Percentiles rank a stretch among this genome's conserved stretches.
phyloP scores from a whole-genome alignment of 768 basidiomycete species.

The Exidia glandulosa region DNA sequence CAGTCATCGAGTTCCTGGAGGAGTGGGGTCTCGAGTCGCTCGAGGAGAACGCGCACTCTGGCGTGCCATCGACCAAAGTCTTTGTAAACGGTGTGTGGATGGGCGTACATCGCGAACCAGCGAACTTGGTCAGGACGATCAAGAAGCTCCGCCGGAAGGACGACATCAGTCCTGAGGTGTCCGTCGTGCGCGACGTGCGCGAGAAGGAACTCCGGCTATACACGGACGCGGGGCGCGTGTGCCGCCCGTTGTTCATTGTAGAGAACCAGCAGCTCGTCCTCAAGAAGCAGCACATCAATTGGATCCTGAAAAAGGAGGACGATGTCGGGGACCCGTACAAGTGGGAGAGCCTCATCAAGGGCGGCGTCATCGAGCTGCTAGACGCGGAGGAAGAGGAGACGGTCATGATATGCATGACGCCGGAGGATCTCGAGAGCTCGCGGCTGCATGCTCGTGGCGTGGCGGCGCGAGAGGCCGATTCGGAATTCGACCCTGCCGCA shows the following conservation, averaged over 20 bases:
- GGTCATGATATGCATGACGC: constrained; percentile 98
- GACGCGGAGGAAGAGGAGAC: constrained; percentile 99
- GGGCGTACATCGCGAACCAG: constrained; percentile 93
- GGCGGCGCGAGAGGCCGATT: constrained; percentile 48
- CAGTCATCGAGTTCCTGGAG: constrained; percentile 95
- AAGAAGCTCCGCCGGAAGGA: constrained; percentile 87
- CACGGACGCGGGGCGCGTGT: constrained; percentile 94
- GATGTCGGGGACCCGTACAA: constrained; percentile 32
- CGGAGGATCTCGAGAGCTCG: constrained; percentile 86
- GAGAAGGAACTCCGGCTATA: constrained; percentile 90
- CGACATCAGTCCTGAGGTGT: constrained; percentile 92
- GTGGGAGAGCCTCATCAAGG: constrained; percentile 78
- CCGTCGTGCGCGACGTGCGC: constrained; percentile 93
- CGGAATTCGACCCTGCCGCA: constrained; percentile 75
- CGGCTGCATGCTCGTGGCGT: constrained; percentile 51
- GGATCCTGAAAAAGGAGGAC: constrained; percentile 51
- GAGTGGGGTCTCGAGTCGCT: constrained; percentile 96
- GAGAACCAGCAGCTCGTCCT: constrained; percentile 78
- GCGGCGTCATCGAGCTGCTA: constrained; percentile 84
- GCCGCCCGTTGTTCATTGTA: constrained; percentile 94
- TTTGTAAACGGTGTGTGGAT: constrained; percentile 99
- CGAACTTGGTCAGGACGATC: constrained; percentile 84
- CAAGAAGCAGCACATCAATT: constrained; percentile 74
- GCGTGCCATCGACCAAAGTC: constrained; percentile 83
- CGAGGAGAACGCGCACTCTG: constrained; percentile 83